Base-by-base conservation (phyloP, 345 rosid species). In the Moringa oleifera region DNA sequence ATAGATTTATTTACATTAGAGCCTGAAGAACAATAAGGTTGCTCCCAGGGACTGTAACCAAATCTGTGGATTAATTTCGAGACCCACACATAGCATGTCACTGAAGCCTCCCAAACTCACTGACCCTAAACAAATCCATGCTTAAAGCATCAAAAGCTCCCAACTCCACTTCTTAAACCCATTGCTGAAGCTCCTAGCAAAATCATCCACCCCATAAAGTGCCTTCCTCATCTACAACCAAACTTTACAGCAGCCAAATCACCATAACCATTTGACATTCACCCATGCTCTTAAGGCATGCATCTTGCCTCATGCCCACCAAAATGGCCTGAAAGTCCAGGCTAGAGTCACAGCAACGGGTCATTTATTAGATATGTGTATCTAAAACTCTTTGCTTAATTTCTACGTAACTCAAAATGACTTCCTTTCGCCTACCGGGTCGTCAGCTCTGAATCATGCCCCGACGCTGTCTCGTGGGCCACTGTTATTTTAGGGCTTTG, bases 401-500 rank as follows among this genome's bases (percentile, higher is more conserved):
- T 74, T 74, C 56, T 70, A 70, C 25, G n/a, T 74, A 15, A 52
- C 51, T 22, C 18, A 13, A 21, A 28, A 52, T 8, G 71, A 69
- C 12, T 47, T 61, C 19, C 45, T 13, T 51, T 60, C n/a, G 78
- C 74, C 33, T 41, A 28, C 19, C 23, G 56, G 25, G 23, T 74
- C 18, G 69, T 69, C 24, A 18, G 51, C 28, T 56, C 36, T 5
- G 23, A 69, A 20, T 6, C 13, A 6, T 25, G 21, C 23, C 76
- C 73, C 0, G 73, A 72, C 41, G 80, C 57, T 37, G 74, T 76
- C 53, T 68, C 76, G 2, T 76, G 80, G 76, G 68, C 62, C 21
- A 52, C 65, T 21, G 16, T 68, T 20, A 55, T 65, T 50, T 76
- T 66, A 23, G 80, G 63, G 53, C 55, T 65, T 25, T 16, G 57